Conservation (phyloP, 2,329 filamentous ascomycete species). For the Stagonosporopsis chrysanthemi region DNA sequence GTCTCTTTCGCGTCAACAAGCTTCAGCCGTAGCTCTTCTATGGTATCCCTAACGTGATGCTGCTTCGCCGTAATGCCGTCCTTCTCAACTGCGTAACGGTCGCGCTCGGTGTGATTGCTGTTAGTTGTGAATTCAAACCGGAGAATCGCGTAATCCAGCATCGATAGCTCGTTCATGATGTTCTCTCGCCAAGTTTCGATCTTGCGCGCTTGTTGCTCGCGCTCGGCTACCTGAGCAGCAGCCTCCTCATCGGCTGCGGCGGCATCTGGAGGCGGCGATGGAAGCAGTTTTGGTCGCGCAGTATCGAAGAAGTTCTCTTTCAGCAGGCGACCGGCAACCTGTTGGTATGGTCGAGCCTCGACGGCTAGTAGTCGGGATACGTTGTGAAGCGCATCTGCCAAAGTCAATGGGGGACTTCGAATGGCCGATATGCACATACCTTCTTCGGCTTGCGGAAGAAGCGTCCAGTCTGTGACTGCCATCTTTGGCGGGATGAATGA, state of each 20-base stretch:
- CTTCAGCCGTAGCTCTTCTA: constrained; percentile 73
- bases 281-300: constrained; percentile 62
- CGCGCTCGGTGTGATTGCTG: constrained; percentile 82
- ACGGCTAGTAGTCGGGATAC: constrained; percentile 80
- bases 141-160: constrained; percentile 84
- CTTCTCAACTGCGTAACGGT: constrained; percentile 83
- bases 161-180: constrained; percentile 84
- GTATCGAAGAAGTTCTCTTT: constrained; percentile 70
- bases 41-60: constrained; percentile 78
- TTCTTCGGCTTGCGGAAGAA: constrained; percentile 78
- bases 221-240: constrained; percentile 54
- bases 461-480: constrained; percentile 62
- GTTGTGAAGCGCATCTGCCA: constrained; percentile 80
- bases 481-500: constrained; percentile 44
- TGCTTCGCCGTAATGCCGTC: constrained; percentile 79
- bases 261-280: constrained; percentile 72
- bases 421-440: constrained; percentile 36
- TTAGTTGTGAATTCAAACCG: constrained; percentile 87
- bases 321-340: constrained; percentile 82
- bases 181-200: constrained; percentile 80
- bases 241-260: constrained; percentile 56
- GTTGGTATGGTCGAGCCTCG: constrained; percentile 91
- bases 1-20: constrained; percentile 71
- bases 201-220: constrained; percentile 61
- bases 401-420: constrained; percentile 4